Base-by-base conservation (phyloP, 2,329 filamentous ascomycete genomes). In the Fusarium ramigenum region DNA sequence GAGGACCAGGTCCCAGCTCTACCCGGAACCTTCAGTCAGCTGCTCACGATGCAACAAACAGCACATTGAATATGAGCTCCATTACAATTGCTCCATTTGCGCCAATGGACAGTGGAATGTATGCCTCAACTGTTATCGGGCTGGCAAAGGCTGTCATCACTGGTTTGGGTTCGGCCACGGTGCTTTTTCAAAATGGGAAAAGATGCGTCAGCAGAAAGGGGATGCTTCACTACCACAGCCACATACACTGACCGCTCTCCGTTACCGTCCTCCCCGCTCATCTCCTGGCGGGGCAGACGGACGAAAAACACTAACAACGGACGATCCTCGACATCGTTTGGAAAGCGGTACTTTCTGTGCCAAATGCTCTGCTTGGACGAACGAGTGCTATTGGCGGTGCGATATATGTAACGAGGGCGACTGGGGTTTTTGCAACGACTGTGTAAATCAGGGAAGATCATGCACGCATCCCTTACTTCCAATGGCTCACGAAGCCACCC, bases 381-480 rank as follows among this genome's bases (percentile, higher is more conserved):
- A 97, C 77, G 89, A 92, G 58, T 96, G 94, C 82, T 97, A 93
- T 82, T 98, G 95, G 96, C 91, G 93, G 70, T 98, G 96, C 80
- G 90, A 93, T 66, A 81, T 87, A 32, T 98, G 96, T 83, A 97
- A 97, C 77, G 91, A 96, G 70, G 96, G 94, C 9, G 95, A 97
- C 78, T 98, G 95, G 95, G 96, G 96, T 0, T 98, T 94, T 80
- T 98, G 96, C 83, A 94, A 95, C 76, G 84, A 87, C 68, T 98
- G 96, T 74, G 94, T 97, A 36, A 95, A 96, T 66, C 91, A 92
- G 80, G 95, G 94, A 21, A 87, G 88, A 67, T 93, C 91, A 67
- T 98, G 96, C 82, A 93, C 91, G 0, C 96, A 98, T 78, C 87
- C 93, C 11, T 86, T 98, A 2, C 85, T 97, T 2, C 94, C 95